These are phyloP conservation scores for Trichoderma semiorbis DNA, from an alignment of 2,329 filamentous ascomycete species.

Conservation along the genomic window DNA sequence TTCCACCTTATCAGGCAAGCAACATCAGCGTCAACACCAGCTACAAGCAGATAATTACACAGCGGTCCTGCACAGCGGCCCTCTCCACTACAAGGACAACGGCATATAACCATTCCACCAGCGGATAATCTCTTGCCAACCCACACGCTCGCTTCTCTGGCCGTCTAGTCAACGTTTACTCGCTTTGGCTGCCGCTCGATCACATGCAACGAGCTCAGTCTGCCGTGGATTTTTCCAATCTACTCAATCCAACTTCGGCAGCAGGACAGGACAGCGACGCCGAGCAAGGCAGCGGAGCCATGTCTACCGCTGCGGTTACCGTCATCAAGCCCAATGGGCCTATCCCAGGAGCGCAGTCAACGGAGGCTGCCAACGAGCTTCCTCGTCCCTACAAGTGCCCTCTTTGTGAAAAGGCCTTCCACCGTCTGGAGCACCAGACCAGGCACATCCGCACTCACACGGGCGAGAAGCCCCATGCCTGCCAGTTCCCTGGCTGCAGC, in stretches of 20 bases:
- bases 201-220: constrained; percentile 75
- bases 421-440: constrained; percentile 91
- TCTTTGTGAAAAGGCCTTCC: constrained; percentile 97
- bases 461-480: constrained; percentile 96
- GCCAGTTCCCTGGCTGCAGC: constrained; percentile 90
- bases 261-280: constrained; percentile 26
- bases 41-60: neutral
- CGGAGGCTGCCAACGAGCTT: constrained; percentile 63
- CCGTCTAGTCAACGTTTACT: neutral
- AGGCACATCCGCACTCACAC: constrained; percentile 94
- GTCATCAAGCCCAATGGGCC: constrained; percentile 61
- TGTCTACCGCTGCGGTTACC: constrained; percentile 50
- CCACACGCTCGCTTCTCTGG: constrained; percentile 3
- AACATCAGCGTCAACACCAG: neutral
- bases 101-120: neutral
- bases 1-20: neutral
- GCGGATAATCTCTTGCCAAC: neutral
- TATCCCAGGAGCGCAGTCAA: constrained; percentile 57
- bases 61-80: neutral
- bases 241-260: constrained; percentile 58
- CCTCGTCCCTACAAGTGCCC: constrained; percentile 98
- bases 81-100: neutral
- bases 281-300: constrained; percentile 40
- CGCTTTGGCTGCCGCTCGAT: constrained; percentile 31
- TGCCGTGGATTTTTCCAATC: constrained; percentile 71